These are phyloP conservation scores for Globisporangium ultimum DNA, from an alignment of 352 stramenopile genomes.

Conservation along the genomic window DNA sequence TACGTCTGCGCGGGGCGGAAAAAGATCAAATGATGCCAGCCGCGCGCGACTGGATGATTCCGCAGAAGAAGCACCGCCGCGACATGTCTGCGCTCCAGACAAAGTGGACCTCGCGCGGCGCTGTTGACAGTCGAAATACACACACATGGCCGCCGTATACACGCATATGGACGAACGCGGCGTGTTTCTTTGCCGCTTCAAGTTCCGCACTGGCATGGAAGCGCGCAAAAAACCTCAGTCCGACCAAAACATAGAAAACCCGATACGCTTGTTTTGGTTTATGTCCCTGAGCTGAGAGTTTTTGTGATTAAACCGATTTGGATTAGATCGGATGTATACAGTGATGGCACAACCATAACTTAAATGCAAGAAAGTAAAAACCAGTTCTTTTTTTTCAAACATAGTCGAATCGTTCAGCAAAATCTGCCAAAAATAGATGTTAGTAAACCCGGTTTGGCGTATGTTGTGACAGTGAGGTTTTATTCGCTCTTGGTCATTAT, in stretches of 20 bases:
- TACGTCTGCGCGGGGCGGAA: not conserved
- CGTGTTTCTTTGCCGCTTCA: conserved; percentile 1
- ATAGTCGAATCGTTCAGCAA: too few relatives aligned
- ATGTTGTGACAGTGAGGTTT: too few relatives aligned
- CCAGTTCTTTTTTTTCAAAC: too few relatives aligned
- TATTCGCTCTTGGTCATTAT: too few relatives aligned
- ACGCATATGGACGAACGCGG: not conserved
- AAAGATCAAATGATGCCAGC: not conserved
- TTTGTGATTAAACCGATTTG: too few relatives aligned
- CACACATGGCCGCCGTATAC: not conserved
- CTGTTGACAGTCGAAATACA: not conserved
- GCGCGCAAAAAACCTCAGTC: not conserved
- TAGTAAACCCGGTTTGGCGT: too few relatives aligned
- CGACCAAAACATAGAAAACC: not conserved
- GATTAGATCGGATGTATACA: too few relatives aligned
- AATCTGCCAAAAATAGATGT: too few relatives aligned
- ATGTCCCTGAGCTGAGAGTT: too few relatives aligned
- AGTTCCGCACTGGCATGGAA: not conserved
- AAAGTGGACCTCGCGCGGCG: not conserved
- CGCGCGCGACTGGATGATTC: not conserved
- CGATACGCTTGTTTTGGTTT: too few relatives aligned
- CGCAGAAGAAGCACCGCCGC: not conserved
- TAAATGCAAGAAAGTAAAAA: too few relatives aligned
- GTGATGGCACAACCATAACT: too few relatives aligned
- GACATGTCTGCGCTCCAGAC: not conserved